Base-by-base conservation (phyloP, 2,329 filamentous ascomycete genomes). In the Coccinonectria pachysandricola region DNA sequence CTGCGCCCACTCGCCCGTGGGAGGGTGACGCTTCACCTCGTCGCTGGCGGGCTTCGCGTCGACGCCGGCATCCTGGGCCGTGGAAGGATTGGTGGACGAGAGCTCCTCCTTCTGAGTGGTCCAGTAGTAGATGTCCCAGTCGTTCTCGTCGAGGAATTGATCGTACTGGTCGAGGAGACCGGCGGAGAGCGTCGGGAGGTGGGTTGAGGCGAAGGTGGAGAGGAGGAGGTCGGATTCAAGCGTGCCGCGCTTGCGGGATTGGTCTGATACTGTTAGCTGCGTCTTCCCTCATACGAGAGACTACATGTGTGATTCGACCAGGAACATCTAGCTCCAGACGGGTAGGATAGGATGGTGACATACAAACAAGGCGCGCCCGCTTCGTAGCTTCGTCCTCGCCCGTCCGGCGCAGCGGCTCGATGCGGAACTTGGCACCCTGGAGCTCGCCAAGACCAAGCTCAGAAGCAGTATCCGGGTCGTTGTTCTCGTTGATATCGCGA, bases 101-200 rank as follows among this genome's bases (percentile, higher is more conserved):
- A 64, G 54, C 17, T 73, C 42, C 37, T 56, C 54, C 43, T 85
- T 76, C 57, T 98, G 91, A 10, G 91, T 98, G 4, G 83, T 85
- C 91, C 91, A 98, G 68, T 98, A 98, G 68, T 98, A 98, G 36
- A 98, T 95, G 54, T 98, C 91, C 91, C 91, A 98, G 63, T 98
- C 91, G 58, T 98, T 98, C 62, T 98, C 91, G 57, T 98, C 91
- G 30, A 98, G 75, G 64, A 98, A 92, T 15, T 70, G 64, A 54
- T 96, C 88, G 63, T 91, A 96, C 57, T 93, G 74, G 44, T 71
- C 59, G 43, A 96, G 75, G 50, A 92, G 81, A 26, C 65, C 57
- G 5, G 64, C 56, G 2, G 71, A 72, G 83, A 98, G 93, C 35
- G 61, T 62, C 21, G 67, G 63, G 12, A 98, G 76, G 57, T 92